phyloP scores from a whole-genome alignment of 1,139 yeast genomes.

The Saccharomyces hybrid region DNA sequence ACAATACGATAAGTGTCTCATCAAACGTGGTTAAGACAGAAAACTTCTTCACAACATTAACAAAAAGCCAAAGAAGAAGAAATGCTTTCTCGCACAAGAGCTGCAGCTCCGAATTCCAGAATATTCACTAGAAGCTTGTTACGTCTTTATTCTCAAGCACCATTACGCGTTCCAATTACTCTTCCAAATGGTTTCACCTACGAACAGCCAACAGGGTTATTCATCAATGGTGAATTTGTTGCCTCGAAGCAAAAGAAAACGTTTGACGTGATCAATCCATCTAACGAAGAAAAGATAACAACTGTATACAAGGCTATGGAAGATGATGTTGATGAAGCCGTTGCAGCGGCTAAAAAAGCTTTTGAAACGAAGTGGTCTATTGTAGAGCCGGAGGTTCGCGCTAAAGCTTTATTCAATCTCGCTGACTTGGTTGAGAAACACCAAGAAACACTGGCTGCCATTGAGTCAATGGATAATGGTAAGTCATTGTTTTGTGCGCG shows the following conservation, averaged over 20 bases:
- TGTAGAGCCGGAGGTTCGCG: conserved; percentile 45
- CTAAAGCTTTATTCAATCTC: conserved; percentile 45
- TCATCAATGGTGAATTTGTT: conserved; percentile 42
- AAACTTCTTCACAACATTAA: not conserved
- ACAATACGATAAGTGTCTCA: not conserved
- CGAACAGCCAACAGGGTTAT: conserved; percentile 49
- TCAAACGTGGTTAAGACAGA: not conserved
- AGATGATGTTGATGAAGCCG: conserved; percentile 43
- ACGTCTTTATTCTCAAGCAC: conserved; percentile 32
- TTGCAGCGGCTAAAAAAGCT: conserved; percentile 40
- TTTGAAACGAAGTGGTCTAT: conserved; percentile 37
- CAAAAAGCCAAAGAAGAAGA: conserved; percentile 1
- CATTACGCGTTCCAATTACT: conserved; percentile 42
- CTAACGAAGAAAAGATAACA: conserved; percentile 42
- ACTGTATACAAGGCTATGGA: conserved; percentile 40
- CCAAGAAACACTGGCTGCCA: conserved; percentile 44
- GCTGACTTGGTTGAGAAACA: conserved; percentile 55
- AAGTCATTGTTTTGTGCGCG: conserved; percentile 49
- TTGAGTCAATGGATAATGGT: conserved; percentile 75
- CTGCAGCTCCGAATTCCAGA: conserved; percentile 8
- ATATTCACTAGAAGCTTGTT: conserved; percentile 9
- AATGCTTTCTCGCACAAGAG: conserved; percentile 15
- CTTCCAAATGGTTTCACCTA: conserved; percentile 46
- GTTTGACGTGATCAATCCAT: conserved; percentile 40
- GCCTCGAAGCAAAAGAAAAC: conserved; percentile 36